Percentiles rank a stretch among this genome's conserved stretches.
Evolutionary conservation across 164 flowering plant species (phyloP).

Genomic region (Chimonanthus salicifolius): DNA sequence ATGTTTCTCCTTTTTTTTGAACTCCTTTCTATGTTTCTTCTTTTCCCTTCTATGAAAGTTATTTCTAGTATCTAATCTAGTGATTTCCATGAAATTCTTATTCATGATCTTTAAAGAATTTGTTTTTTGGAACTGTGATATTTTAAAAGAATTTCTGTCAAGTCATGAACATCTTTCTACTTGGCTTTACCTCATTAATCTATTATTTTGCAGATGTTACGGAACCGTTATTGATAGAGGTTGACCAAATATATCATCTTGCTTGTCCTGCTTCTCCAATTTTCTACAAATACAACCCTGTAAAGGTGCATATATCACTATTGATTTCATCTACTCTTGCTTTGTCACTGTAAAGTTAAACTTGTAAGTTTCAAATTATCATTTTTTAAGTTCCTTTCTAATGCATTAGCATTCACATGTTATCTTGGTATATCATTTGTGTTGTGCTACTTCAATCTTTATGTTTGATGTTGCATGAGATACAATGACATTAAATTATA

Average conservation of each 20-base stretch:
- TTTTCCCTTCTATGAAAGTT: no score
- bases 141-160: no score
- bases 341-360: background rate
- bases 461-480: background rate
- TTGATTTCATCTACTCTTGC: background rate
- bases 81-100: no score
- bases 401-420: background rate
- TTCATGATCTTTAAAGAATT: no score
- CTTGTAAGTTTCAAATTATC: background rate
- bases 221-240: conserved; percentile 77
- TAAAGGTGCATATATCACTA: conserved; percentile 38
- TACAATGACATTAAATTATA: background rate
- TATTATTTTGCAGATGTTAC: conserved; percentile 57
- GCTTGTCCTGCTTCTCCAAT: conserved; percentile 99
- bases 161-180: no score
- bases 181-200: background rate
- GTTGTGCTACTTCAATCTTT: background rate
- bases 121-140: no score
- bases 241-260: conserved; percentile 90
- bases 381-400: background rate
- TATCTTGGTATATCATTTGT: background rate
- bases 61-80: no score
- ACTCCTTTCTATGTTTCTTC: no score
- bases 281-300: conserved; percentile 89
- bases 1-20: no score